These are phyloP conservation scores for Apiotrichum siamense DNA, from an alignment of 1,284 basidiomycete species.

Conservation along the genomic window DNA sequence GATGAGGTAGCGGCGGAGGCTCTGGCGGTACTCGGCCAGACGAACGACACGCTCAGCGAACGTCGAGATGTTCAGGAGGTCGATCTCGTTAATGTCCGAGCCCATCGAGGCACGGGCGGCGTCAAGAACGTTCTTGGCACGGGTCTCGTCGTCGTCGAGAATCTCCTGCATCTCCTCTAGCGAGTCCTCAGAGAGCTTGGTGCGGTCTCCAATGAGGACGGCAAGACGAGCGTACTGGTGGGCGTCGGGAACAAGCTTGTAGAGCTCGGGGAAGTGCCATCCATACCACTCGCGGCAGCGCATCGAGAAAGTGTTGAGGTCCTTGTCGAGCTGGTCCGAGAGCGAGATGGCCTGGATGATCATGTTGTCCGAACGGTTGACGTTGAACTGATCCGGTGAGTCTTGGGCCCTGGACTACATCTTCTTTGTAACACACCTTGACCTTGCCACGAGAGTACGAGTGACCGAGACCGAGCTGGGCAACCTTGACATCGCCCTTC, in stretches of 20 bases:
- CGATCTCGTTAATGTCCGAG: slow-evolving; percentile 82
- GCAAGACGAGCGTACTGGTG: slow-evolving; percentile 86
- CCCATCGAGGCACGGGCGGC: slow-evolving; percentile 95
- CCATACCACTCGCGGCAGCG: slow-evolving; percentile 98
- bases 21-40: slow-evolving; percentile 89
- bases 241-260: slow-evolving; percentile 90
- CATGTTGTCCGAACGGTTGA: slow-evolving; percentile 99
- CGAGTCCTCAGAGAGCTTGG: slow-evolving; percentile 55
- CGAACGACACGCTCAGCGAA: slow-evolving; percentile 90
- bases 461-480: slow-evolving; percentile 95
- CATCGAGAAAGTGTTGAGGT: slow-evolving; percentile 99
- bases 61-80: slow-evolving; percentile 92
- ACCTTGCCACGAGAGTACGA: slow-evolving; percentile 97
- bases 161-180: slow-evolving; percentile 75
- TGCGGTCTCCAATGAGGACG: slow-evolving; percentile 85
- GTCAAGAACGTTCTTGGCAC: slow-evolving; percentile 90
- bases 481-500: slow-evolving; percentile 80
- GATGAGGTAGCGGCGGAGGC: slow-evolving; percentile 77
- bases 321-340: slow-evolving; percentile 98
- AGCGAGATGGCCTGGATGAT: slow-evolving; percentile 99
- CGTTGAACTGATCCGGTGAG: slow-evolving; percentile 68
- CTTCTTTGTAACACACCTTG: slow-evolving; percentile 53
- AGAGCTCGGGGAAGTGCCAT: slow-evolving; percentile 99
- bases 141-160: slow-evolving; percentile 76
- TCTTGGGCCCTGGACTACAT: not conserved